Evolutionary conservation across 2,329 filamentous ascomycete species (phyloP), one percentile per base, ranked within the genome.

Genomic region (Aspergillus costaricaensis): DNA sequence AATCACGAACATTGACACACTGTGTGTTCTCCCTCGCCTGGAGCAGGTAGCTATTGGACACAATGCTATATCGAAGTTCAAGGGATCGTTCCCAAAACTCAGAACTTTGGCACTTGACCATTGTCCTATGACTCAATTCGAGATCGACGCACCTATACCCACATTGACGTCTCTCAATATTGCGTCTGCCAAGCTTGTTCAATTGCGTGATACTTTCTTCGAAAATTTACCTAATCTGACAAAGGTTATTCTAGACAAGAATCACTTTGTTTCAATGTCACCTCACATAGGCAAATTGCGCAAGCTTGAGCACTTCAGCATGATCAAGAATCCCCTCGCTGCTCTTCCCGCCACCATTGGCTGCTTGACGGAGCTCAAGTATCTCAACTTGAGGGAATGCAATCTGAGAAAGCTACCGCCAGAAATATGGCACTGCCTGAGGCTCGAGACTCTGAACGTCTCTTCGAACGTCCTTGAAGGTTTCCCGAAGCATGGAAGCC

Each of bases 351-450:
- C 90, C 0, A 92, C 96, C 67, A 92, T 99, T 66, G 95, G 95
- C 5, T 93, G 91, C 65, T 83, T 99, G 23, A 86, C 84, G 0
- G 94, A 98, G 74, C 82, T 99, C 63, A 89, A 88, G 56, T 89
- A 92, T 63, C 82, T 99, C 43, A 94, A 99, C 72, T 85, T 98
- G 17, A 86, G 94, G 64, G 92, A 95, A 72, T 99, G 98, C 80
- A 99, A 98, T 71, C 85, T 99, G 60, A 90, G 89, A 65, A 90
- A 89, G 70, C 81, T 99, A 32, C 95, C 95, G 2, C 87, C 91
- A 72, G 95, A 99, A 72, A 84, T 99, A n/a, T 99, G 95, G 95
- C 94, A 91, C 82, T 94, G 94, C 55, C 89, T 89, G 68, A 92
- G 90, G 72, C 79, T 99, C 57, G 93, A 98, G 76, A 94, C 90